A percentile compares a stretch with the other conserved stretches of the same genome.
These are phyloP conservation scores for Neofusicoccum sp. DNA, from an alignment of 2,329 filamentous ascomycete species.

Conservation along the genomic window DNA sequence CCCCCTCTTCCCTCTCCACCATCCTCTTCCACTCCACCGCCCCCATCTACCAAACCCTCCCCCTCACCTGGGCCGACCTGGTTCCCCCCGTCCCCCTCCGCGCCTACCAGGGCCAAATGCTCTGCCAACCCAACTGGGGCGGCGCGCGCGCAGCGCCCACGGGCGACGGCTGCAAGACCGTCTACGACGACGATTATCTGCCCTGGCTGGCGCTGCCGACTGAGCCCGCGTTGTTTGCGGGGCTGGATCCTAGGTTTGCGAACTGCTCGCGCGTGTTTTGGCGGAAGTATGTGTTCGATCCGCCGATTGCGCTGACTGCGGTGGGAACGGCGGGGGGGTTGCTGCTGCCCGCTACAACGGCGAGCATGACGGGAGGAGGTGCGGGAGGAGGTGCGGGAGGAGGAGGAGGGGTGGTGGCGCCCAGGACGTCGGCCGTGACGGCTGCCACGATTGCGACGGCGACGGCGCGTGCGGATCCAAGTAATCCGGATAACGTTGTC, in stretches of 20 bases:
- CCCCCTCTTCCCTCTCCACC: too few relatives aligned
- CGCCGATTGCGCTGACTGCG: background rate
- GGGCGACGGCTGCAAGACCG: background rate
- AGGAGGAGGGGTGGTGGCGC: too few relatives aligned
- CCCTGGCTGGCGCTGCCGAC: constrained; percentile 2
- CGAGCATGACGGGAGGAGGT: too few relatives aligned
- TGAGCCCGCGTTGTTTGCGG: background rate
- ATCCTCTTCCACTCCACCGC: background rate
- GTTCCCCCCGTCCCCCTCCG: background rate
- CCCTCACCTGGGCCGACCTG: background rate
- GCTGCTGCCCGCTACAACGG: too few relatives aligned
- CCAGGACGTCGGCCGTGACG: too few relatives aligned
- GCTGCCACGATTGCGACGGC: too few relatives aligned
- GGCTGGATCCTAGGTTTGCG: background rate
- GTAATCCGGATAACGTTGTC: too few relatives aligned
- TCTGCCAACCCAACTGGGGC: background rate
- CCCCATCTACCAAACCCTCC: background rate
- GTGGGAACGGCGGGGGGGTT: background rate
- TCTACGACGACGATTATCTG: constrained; percentile 10
- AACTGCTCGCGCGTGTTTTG: constrained; percentile 5
- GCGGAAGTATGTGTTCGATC: background rate
- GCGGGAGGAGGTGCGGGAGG: too few relatives aligned
- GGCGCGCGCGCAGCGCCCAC: background rate
- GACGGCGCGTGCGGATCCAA: too few relatives aligned
- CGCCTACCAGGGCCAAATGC: background rate